Conservation (phyloP, 768 basidiomycete genomes). For the Podaxis sp. region DNA sequence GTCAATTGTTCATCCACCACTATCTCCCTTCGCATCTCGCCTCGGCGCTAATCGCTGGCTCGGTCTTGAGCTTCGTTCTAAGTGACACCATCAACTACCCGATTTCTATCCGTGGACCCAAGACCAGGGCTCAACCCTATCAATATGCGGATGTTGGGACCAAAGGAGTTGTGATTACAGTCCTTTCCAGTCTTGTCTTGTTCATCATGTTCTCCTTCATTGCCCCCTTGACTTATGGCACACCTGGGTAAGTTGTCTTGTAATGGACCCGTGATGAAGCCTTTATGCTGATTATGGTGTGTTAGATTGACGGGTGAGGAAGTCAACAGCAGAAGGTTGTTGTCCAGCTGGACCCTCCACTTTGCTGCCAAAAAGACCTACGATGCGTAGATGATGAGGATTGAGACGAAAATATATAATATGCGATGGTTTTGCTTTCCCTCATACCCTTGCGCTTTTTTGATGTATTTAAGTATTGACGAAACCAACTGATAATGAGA, state of each 20-base stretch:
- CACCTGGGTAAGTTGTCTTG: conserved; percentile 75
- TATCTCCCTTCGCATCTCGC: conserved; percentile 96
- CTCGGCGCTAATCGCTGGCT: conserved; percentile 88
- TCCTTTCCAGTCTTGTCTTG: conserved; percentile 56
- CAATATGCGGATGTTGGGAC: conserved; percentile 76
- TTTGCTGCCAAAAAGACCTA: conserved; percentile 72
- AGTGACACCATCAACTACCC: conserved; percentile 93
- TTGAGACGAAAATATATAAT: conserved; percentile 6
- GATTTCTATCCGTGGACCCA: conserved; percentile 72
- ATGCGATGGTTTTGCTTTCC: background rate
- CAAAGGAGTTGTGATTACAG: conserved; percentile 69
- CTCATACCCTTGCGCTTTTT: conserved; percentile 21
- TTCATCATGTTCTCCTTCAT: conserved; percentile 72
- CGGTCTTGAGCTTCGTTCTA: conserved; percentile 86
- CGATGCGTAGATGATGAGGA: conserved; percentile 30
- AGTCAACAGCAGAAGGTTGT: conserved; percentile 80
- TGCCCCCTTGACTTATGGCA: conserved; percentile 91
- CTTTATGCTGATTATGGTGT: conserved; percentile 18
- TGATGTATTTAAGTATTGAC: conserved; percentile 22
- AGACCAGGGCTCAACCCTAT: conserved; percentile 51
- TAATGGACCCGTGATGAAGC: background rate
- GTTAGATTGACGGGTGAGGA: conserved; percentile 77
- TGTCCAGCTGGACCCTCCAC: conserved; percentile 93
- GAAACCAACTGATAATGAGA: conserved; percentile 4
- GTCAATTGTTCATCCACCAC: conserved; percentile 96